phyloP scores from a whole-genome alignment of 176 grass and related monocot species.

The Guadua angustifolia region DNA sequence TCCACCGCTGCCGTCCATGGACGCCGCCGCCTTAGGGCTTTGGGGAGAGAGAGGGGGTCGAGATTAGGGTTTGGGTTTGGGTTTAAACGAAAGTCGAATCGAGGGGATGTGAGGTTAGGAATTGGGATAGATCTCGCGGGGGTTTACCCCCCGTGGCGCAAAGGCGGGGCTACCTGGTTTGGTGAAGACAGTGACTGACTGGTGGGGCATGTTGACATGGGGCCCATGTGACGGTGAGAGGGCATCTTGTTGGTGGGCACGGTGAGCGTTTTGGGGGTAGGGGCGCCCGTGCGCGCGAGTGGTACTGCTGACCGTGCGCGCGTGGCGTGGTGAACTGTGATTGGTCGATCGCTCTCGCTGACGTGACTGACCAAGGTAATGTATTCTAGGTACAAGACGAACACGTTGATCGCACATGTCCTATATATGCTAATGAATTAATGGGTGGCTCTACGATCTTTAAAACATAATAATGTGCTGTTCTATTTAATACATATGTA shows the following conservation, averaged over 20 bases:
- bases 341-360: constrained; percentile 19
- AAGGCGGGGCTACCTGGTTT: neutral
- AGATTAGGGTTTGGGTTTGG: constrained; percentile 79
- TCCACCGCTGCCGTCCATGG: constrained; percentile 65
- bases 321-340: constrained; percentile 40
- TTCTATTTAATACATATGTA: no score
- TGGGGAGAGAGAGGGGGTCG: constrained; percentile 24
- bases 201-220: fast-evolving
- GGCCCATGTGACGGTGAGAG: fast-evolving
- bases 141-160: constrained; percentile 13
- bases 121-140: constrained; percentile 59
- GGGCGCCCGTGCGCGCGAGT: constrained; percentile 24
- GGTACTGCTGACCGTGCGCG: constrained; percentile 44
- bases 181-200: neutral
- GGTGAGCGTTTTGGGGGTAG: neutral
- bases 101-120: constrained; percentile 43
- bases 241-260: neutral
- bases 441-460: no score
- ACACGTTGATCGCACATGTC: no score
- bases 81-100: constrained; percentile 54
- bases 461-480: no score
- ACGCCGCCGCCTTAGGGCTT: constrained; percentile 49
- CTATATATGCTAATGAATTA: no score
- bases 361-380: constrained; percentile 11
- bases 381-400: no score